Evolutionary conservation across 2,329 filamentous ascomycete genomes (phyloP).

Genomic region (Lasiodiplodia gonubiensis): DNA sequence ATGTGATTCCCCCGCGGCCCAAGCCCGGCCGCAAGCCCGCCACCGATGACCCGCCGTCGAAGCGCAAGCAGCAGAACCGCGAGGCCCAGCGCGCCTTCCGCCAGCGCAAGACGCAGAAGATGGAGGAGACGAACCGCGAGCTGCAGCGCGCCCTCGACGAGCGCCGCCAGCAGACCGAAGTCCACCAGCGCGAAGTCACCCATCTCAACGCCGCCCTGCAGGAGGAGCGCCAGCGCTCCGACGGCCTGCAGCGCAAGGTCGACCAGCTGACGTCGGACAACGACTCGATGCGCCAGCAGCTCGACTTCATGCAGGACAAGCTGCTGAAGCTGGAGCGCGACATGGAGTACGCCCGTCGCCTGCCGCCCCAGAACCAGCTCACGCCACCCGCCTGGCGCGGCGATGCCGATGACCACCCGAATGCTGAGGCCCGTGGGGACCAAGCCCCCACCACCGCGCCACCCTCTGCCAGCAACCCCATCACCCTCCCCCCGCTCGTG

Average conservation of each 20-base stretch:
- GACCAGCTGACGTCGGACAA: conserved; percentile 30
- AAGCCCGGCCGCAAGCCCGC: conserved; percentile 89
- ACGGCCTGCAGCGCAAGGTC: conserved; percentile 28
- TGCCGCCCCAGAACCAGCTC: conserved; percentile 27
- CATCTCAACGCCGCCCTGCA: conserved; percentile 27
- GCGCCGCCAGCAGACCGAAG: conserved; percentile 32
- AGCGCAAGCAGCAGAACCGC: conserved; percentile 92
- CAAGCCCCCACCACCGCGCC: conserved; percentile 14
- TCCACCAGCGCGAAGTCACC: conserved; percentile 28
- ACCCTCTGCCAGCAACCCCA: conserved; percentile 4
- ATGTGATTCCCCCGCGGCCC: conserved; percentile 51
- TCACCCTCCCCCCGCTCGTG: conserved; percentile 27
- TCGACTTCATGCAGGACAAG: conserved; percentile 26
- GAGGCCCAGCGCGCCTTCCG: conserved; percentile 90
- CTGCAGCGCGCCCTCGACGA: conserved; percentile 41
- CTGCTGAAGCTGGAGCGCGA: conserved; percentile 27
- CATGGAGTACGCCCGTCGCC: conserved; percentile 21
- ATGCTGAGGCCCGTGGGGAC: conserved; percentile 26
- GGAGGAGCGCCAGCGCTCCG: conserved; percentile 29
- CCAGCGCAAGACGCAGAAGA: conserved; percentile 82
- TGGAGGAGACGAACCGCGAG: conserved; percentile 66
- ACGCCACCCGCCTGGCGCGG: conserved; percentile 29
- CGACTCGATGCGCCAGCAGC: conserved; percentile 28
- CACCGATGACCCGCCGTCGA: conserved; percentile 89
- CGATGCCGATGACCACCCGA: conserved; percentile 19